Evolutionary conservation across 2,329 filamentous ascomycete species (phyloP).

Genomic region (Colletotrichum ledebouriae): DNA sequence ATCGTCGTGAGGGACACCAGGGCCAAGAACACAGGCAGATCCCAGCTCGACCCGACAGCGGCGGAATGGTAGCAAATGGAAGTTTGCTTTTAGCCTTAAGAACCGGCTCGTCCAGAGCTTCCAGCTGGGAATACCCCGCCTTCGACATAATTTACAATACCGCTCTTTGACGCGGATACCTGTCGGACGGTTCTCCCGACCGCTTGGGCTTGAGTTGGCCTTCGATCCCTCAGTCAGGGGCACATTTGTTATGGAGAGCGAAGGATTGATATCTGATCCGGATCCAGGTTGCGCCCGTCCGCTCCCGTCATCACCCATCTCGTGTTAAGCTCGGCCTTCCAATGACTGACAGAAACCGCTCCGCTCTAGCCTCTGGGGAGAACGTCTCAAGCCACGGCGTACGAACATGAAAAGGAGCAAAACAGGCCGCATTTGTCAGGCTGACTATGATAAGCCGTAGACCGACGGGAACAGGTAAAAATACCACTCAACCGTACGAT

Average conservation of each 20-base stretch:
- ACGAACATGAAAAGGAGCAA: neutral
- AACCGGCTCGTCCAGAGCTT: slow-evolving; percentile 13
- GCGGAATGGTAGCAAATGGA: slow-evolving; percentile 30
- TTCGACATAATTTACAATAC: slow-evolving; percentile 15
- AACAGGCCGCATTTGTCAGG: slow-evolving; percentile 22
- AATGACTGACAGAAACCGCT: slow-evolving; percentile 5
- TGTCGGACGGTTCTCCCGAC: slow-evolving; percentile 28
- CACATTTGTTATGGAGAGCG: slow-evolving; percentile 13
- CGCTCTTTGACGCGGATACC: slow-evolving; percentile 30
- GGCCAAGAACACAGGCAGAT: slow-evolving; percentile 20
- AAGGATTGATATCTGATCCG: slow-evolving; percentile 27
- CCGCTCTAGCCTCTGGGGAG: slow-evolving; percentile 14
- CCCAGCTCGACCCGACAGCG: slow-evolving; percentile 28
- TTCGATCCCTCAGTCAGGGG: slow-evolving; percentile 9
- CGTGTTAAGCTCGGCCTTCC: neutral
- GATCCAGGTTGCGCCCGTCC: slow-evolving; percentile 8
- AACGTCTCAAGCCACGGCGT: slow-evolving; percentile 15
- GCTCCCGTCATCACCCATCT: neutral
- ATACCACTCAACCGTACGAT: slow-evolving; percentile 29
- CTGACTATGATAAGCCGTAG: slow-evolving; percentile 18
- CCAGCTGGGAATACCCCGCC: slow-evolving; percentile 37
- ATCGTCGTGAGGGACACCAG: slow-evolving; percentile 12
- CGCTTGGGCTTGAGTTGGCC: neutral
- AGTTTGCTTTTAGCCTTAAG: slow-evolving; percentile 34
- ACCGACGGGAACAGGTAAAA: slow-evolving; percentile 20